Base-by-base conservation (phyloP, 2,329 filamentous ascomycete species). In the Fusarium sp. region DNA sequence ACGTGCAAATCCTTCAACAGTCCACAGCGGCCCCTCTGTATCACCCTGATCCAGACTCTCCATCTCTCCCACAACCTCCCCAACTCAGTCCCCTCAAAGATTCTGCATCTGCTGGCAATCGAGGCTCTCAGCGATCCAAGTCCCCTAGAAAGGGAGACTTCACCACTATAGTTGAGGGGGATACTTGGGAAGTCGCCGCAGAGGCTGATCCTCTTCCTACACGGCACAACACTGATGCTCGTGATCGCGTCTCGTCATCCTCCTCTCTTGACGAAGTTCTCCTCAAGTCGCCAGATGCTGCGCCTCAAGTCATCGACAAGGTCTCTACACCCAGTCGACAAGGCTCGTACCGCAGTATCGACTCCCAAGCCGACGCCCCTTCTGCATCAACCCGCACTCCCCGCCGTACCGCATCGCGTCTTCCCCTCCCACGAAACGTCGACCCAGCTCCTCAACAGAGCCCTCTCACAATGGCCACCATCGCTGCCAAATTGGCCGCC, bases 401-500 rank as follows among this genome's bases (percentile, higher is more conserved):
- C 9, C 65, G 67, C 15, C 51, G 62, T 47, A 59, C 53, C 32
- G 61, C 50, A 36, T 69, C 66, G 11, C 66, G 62, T 13, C 65
- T 66, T 23, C 70, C 60, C 19, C 63, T 79, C n/a, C 72, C 76
- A 39, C 71, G 75, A 57, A 69, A 72, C 53, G 52, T 73, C 2
- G 77, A 78, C 21, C 76, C 77, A 4, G 70, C 72, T 1, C 74
- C 78, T 6, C 80, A 82, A 44, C 84, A 86, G 61, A 85, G 81
- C 25, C 85, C 85, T 0, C 72, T 88, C 4, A 86, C 82, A 17
- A 86, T 87, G 80, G 83, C 84, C 9, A 81, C 77, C 31, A 88
- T 88, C 58, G 82, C 84, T 0, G 84, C 85, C 25, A 88, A 88
- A 72, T 77, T 88, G 0, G 86, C 85, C 1, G 86, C 86, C 2